Percentiles rank a stretch among this genome's conserved stretches.
phyloP scores from a whole-genome alignment of 176 grass and related monocot genomes.

The Thalia dealbata region DNA sequence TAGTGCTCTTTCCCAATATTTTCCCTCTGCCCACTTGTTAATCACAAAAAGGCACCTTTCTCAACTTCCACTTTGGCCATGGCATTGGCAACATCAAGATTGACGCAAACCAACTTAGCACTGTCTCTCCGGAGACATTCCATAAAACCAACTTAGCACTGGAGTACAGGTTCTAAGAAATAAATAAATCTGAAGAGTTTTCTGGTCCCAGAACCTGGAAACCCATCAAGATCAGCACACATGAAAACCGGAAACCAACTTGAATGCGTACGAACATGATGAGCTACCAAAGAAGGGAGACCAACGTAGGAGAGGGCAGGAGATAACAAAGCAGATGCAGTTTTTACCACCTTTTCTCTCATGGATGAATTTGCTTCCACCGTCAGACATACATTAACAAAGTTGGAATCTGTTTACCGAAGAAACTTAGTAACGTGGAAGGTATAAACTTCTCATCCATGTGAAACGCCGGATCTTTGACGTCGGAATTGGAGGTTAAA shows the following conservation, averaged over 20 bases:
- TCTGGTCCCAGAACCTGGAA: neutral
- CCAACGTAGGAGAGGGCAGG: neutral
- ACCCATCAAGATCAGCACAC: neutral
- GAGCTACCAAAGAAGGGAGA: neutral
- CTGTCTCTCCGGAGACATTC: no score
- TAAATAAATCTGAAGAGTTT: no score
- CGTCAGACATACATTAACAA: no score
- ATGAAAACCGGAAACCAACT: neutral
- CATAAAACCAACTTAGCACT: neutral
- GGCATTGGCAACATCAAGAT: neutral
- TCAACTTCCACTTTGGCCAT: neutral
- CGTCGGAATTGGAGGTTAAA: neutral
- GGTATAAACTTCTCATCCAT: neutral
- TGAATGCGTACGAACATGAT: neutral
- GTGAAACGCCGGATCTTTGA: neutral
- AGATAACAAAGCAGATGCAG: neutral
- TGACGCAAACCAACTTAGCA: neutral
- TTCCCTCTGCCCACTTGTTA: neutral
- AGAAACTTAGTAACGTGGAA: neutral
- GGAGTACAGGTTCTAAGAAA: neutral
- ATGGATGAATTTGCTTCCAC: neutral
- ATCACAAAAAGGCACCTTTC: neutral
- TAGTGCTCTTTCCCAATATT: neutral
- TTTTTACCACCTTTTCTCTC: neutral
- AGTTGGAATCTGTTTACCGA: neutral